A percentile compares a stretch with the other conserved stretches of the same genome.
These are phyloP conservation scores for Fusarium siculi DNA, from an alignment of 2,329 filamentous ascomycete species.

Conservation along the genomic window DNA sequence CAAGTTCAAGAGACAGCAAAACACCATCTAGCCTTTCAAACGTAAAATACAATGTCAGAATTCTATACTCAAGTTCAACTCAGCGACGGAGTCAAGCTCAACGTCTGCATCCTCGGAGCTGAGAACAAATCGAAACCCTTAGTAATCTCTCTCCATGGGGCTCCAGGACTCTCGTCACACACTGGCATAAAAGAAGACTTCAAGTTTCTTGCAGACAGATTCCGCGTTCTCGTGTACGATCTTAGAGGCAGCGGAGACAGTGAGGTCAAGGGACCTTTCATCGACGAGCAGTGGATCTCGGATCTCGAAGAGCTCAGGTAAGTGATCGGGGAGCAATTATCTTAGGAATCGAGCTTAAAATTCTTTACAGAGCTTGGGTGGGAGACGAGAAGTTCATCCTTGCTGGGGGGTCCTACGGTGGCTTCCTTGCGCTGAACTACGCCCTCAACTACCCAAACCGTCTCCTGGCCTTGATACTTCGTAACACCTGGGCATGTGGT, in stretches of 20 bases:
- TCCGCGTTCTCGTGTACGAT: constrained; percentile 17
- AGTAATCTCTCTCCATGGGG: constrained; percentile 4
- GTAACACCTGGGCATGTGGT: constrained; percentile 3
- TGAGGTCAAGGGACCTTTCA: constrained; percentile 3
- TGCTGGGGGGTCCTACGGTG: constrained; percentile 9
- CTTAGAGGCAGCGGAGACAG: constrained; percentile 8
- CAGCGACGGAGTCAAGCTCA: constrained; percentile 10
- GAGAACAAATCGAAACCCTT: constrained; percentile 11
- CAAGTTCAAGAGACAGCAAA: neutral
- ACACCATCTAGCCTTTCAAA: too few relatives aligned
- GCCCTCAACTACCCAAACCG: neutral
- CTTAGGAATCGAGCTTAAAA: rapidly evolving
- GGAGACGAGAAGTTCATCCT: constrained; percentile 13
- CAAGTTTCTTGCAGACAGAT: constrained; percentile 4
- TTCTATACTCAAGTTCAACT: neutral
- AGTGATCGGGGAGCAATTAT: rapidly evolving
- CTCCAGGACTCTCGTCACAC: constrained; percentile 2
- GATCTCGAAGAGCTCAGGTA: constrained; percentile 14
- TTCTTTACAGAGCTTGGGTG: neutral
- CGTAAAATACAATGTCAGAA: neutral
- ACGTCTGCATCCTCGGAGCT: constrained; percentile 12
- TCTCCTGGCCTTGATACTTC: neutral
- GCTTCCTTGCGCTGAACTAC: constrained; percentile 8
- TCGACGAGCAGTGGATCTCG: constrained; percentile 4
- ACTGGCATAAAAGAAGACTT: neutral